Conservation (phyloP, 2,329 filamentous ascomycete species). For the Colletotrichum kahawae region DNA sequence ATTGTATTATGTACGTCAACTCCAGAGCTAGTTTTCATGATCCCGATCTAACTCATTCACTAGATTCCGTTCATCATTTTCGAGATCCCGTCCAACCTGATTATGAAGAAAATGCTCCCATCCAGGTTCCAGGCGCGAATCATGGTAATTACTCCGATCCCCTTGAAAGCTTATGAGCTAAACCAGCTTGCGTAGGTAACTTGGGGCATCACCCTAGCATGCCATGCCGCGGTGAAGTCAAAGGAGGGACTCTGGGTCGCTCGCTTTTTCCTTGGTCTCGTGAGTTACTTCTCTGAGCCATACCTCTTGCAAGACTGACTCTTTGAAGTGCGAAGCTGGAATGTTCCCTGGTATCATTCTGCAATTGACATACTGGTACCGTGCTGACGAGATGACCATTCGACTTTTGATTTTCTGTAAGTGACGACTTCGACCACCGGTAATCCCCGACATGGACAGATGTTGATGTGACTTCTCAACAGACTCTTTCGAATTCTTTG, state of each 20-base stretch:
- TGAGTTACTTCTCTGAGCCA: neutral
- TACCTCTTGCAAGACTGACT: neutral
- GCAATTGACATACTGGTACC: slow-evolving; percentile 52
- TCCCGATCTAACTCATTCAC: neutral
- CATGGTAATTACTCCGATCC: slow-evolving; percentile 29
- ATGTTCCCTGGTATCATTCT: slow-evolving; percentile 46
- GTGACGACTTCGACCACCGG: neutral
- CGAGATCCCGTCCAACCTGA: slow-evolving; percentile 43
- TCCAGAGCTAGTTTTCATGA: neutral
- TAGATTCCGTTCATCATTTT: slow-evolving; percentile 42
- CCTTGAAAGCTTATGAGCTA: neutral
- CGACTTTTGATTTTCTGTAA: slow-evolving; percentile 49
- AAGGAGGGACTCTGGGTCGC: neutral
- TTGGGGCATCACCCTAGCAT: neutral
- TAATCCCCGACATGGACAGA: neutral
- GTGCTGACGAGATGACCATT: slow-evolving; percentile 50
- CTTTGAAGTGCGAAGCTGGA: slow-evolving; percentile 37
- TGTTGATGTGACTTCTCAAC: neutral
- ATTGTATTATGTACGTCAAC: slow-evolving; percentile 30
- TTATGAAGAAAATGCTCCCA: slow-evolving; percentile 42
- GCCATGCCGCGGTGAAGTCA: neutral
- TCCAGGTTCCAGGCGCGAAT: slow-evolving; percentile 46
- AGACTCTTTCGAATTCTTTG: slow-evolving; percentile 32
- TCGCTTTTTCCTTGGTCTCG: neutral
- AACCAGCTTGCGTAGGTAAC: neutral